Conservation (phyloP, 139 green algal genomes). For the Micractinium sp. region DNA sequence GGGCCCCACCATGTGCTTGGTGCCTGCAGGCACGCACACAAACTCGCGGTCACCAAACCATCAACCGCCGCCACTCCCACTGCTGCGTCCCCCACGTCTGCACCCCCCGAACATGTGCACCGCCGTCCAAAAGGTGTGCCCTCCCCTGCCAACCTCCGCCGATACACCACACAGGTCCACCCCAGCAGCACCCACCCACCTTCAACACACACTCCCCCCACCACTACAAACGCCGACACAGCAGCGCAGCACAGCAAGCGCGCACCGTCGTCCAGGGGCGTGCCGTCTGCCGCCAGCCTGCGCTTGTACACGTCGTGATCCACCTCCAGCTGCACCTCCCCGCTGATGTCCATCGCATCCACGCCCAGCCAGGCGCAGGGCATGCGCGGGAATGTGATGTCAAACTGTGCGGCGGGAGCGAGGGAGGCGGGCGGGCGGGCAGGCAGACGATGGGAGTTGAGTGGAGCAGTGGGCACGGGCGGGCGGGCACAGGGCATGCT, state of each 20-base stretch:
- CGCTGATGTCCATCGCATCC: conserved; percentile 97
- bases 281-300: conserved; percentile 64
- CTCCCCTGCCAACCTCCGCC: too few species aligned
- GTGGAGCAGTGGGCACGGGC: not conserved
- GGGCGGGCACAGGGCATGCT: not conserved
- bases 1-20: conserved; percentile 39
- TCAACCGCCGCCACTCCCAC: too few species aligned
- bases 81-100: too few species aligned
- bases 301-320: conserved; percentile 88
- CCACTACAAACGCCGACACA: not conserved
- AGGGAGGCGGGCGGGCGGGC: not conserved
- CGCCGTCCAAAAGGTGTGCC: too few species aligned
- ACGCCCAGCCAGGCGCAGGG: conserved; percentile 91
- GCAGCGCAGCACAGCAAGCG: not conserved
- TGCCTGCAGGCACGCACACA: not conserved
- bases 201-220: not conserved
- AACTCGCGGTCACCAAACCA: not conserved
- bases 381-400: conserved; percentile 91
- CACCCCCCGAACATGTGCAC: too few species aligned
- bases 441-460: too few species aligned
- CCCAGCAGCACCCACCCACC: not conserved
- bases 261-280: conserved; percentile 64
- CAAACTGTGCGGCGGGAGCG: conserved; percentile 70
- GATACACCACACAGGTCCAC: not conserved
- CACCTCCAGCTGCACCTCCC: conserved; percentile 93